Base-by-base conservation (phyloP, 106 monocot species). In the Triglochin maritima region DNA sequence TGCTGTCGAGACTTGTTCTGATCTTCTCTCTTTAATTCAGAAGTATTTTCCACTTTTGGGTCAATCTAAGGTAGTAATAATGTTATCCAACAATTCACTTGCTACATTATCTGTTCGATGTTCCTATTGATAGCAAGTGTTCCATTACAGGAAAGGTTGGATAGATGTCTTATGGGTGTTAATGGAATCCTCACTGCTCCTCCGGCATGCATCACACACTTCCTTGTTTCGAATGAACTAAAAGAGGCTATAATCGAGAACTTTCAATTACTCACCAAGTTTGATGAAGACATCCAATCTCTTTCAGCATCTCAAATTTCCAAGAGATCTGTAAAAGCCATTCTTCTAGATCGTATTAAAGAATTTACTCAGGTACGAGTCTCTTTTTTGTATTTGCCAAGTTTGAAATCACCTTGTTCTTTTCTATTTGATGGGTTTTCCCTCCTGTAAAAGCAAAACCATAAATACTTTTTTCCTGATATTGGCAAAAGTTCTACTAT, bases 101-200 rank as follows among this genome's bases (percentile, higher is more conserved):
- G 15, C 5, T 56, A 17, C 43, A 46, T 46, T 47, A 17, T 46
- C 8, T 46, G n/a, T 50, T 71, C 43, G 10, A 4, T 14, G 52
- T 16, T 10, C 16, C 17, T 47, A 58, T 69, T 47, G 47, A 44
- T 63, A 64, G 8, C 46, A 11, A 63, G 3, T 71, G 47, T 69
- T 58, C 53, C 62, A n/a, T 75, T 77, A 50, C 89, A 94, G 94
- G 83, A 78, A 55, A 74, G 46, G 57, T 68, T 95, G 44, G 87
- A 87, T 70, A 70, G 57, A 7, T 79, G 80, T 72, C 83, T 90
- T 59, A 65, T 94, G 52, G 76, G 73, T 7, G 50, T 50, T 73
- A 29, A 66, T 68, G 64, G 60, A 11, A 54, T 47, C 7, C 29
- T 85, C 62, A 60, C 55, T 29, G 56, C 63, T 41, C 17, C 72